Evolutionary conservation across 2,329 filamentous ascomycete genomes (phyloP), one percentile per base, ranked within the genome.

Genomic region (Aspergillus arachidicola): DNA sequence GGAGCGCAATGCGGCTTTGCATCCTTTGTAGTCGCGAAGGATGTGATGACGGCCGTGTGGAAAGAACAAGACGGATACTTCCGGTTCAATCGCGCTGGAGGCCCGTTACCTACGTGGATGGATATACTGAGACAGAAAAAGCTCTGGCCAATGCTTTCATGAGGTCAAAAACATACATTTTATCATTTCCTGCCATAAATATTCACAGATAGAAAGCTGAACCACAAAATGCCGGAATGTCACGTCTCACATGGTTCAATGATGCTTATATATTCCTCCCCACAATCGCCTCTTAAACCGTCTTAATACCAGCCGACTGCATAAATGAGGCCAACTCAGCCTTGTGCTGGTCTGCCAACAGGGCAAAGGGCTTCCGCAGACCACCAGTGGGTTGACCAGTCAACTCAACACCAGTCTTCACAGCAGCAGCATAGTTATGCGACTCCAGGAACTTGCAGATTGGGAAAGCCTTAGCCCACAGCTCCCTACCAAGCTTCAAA

Each of bases 391-490:
- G 70, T 69, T 76, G 77, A 0, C 82, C 82, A 34, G 75, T 76
- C 56, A 84, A 61, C 69, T 84, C 82, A 71, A 84, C 79, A 0
- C 79, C 83, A 0, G 83, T 84, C 76, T 85, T 85, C 10, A 84
- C 78, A 7, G 80, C 81, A 6, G 79, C 72, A 0, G 77, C 73
- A 63, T 85, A 85, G 59, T 83, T 83, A 56, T 83, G 74, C 5
- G 78, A 74, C 69, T 85, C 83, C 6, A 85, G 67, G 48, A 84
- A 82, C 69, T 82, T 82, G 73, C 83, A 84, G 6, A 84, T 72
- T 1, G 83, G 83, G 62, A 75, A 84, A 6, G 82, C 81, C 73
- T 82, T 83, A 19, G 72, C 69, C 83, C 83, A 85, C 14, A 84
- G 57, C 72, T 82, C 78, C 0, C 82, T 74, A 0, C 80, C 82